A percentile compares a stretch with the other conserved stretches of the same genome.
Conservation (phyloP, 306 rosid species). For the Adenanthera pavonina region DNA sequence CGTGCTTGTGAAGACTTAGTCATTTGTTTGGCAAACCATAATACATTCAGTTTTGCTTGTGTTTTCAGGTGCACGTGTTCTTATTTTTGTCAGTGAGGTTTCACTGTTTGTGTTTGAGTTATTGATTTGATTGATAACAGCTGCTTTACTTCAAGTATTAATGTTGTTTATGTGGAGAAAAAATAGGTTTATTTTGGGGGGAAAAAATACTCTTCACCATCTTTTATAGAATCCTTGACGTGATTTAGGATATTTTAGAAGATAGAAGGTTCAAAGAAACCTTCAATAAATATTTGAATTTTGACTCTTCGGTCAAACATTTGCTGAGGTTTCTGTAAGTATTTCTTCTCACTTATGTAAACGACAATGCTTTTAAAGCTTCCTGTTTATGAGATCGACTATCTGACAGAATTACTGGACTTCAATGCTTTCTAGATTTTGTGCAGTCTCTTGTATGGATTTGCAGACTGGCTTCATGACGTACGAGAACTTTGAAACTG, state of each 20-base stretch:
- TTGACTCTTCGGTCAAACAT: conserved; percentile 69
- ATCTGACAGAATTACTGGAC: conserved; percentile 38
- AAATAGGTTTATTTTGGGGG: conserved; percentile 26
- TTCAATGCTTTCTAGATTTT: conserved; percentile 63
- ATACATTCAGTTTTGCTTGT: conserved; percentile 24
- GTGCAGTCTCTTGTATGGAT: conserved; percentile 79
- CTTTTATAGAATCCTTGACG: conserved; percentile 64
- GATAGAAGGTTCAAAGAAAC: conserved; percentile 69
- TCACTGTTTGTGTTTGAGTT: conserved; percentile 22
- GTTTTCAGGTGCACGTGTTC: conserved; percentile 6
- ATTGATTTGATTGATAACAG: conserved; percentile 24
- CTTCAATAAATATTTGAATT: conserved; percentile 49
- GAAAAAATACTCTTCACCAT: conserved; percentile 1
- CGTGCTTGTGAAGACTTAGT: conserved; percentile 24
- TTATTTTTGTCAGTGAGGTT: conserved; percentile 22
- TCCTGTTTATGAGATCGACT: conserved; percentile 17
- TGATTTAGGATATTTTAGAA: conserved; percentile 67
- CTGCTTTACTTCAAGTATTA: neutral
- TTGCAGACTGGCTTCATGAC: conserved; percentile 71
- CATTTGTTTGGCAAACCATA: conserved; percentile 5
- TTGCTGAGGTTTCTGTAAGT: conserved; percentile 83
- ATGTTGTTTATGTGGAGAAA: conserved; percentile 9
- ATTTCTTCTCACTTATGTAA: conserved; percentile 34
- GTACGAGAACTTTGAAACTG: conserved; percentile 66
- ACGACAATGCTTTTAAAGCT: neutral